A percentile compares a stretch with the other conserved stretches of the same genome.
These are phyloP conservation scores for Globisporangium okanoganense DNA, from an alignment of 352 stramenopile species.

Conservation along the genomic window DNA sequence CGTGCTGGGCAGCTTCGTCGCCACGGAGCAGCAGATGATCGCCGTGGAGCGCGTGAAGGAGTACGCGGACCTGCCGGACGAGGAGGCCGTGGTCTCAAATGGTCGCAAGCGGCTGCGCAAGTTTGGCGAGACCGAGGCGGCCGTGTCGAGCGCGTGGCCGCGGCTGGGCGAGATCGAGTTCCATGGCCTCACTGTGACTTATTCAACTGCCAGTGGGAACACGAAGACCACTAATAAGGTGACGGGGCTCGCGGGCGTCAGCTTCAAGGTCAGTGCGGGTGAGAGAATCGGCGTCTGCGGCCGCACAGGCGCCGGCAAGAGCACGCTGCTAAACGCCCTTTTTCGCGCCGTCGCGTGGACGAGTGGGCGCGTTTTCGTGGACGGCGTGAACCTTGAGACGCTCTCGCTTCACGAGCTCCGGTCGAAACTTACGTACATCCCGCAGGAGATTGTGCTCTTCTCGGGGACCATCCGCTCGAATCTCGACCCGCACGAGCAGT, in stretches of 20 bases:
- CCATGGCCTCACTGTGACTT: slow-evolving; percentile 42
- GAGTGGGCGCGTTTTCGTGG: slow-evolving; percentile 60
- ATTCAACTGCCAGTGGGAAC: slow-evolving; percentile 11
- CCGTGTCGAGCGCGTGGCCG: slow-evolving; percentile 31
- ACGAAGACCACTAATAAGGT: slow-evolving; percentile 6
- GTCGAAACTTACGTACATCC: slow-evolving; percentile 73
- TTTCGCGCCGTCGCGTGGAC: slow-evolving; percentile 65
- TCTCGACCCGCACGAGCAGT: slow-evolving; percentile 54
- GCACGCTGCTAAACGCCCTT: slow-evolving; percentile 76
- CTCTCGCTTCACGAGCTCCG: slow-evolving; percentile 67
- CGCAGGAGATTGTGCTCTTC: slow-evolving; percentile 83
- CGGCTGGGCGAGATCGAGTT: slow-evolving; percentile 47
- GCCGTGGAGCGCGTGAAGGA: slow-evolving; percentile 86
- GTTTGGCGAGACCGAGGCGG: not conserved
- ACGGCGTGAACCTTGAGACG: slow-evolving; percentile 57
- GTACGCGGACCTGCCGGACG: slow-evolving; percentile 55
- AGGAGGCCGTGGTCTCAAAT: slow-evolving; percentile 31
- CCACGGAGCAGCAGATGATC: slow-evolving; percentile 92
- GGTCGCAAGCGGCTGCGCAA: not conserved
- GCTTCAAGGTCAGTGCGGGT: slow-evolving; percentile 38
- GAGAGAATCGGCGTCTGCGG: slow-evolving; percentile 84
- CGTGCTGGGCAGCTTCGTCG: slow-evolving; percentile 79
- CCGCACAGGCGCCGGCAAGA: slow-evolving; percentile 90
- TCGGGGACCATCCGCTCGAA: slow-evolving; percentile 80
- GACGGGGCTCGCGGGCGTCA: slow-evolving; percentile 40